Evolutionary conservation across 768 basidiomycete species (phyloP).

Genomic region (Xerocomus spinulosus): DNA sequence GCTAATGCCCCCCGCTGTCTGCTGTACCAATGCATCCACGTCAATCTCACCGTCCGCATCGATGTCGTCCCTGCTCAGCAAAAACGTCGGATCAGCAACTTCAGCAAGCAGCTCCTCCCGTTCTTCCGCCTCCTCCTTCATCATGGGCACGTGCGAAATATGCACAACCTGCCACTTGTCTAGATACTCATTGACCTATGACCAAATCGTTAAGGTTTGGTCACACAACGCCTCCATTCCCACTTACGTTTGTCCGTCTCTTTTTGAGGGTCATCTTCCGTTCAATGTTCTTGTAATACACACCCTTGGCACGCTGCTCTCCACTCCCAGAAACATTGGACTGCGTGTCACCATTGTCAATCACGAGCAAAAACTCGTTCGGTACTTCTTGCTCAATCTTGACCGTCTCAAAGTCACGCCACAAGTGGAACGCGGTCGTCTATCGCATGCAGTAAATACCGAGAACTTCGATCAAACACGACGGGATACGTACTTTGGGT

Average conservation of each 20-base stretch:
- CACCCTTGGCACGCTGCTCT: slow-evolving; percentile 53
- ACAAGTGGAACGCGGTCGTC: slow-evolving; percentile 70
- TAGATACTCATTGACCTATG: slow-evolving; percentile 64
- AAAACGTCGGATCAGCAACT: slow-evolving; percentile 62
- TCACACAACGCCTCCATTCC: background rate
- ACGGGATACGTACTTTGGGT: slow-evolving; percentile 43
- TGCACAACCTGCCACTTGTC: slow-evolving; percentile 84
- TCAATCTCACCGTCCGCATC: slow-evolving; percentile 60
- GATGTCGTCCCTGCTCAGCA: slow-evolving; percentile 44
- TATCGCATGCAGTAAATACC: slow-evolving; percentile 19
- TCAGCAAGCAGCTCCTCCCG: slow-evolving; percentile 76
- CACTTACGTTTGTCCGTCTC: slow-evolving; percentile 70
- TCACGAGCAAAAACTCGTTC: slow-evolving; percentile 75
- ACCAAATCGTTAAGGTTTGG: background rate
- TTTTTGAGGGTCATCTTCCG: slow-evolving; percentile 86
- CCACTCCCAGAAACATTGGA: slow-evolving; percentile 35
- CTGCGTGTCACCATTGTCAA: slow-evolving; percentile 53
- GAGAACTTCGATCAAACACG: background rate
- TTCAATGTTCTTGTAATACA: slow-evolving; percentile 86
- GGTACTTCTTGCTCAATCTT: slow-evolving; percentile 84
- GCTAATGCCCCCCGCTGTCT: slow-evolving; percentile 37
- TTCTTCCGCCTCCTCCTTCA: slow-evolving; percentile 70
- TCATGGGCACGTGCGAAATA: slow-evolving; percentile 65
- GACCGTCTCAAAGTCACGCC: slow-evolving; percentile 83
- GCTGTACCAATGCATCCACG: slow-evolving; percentile 57